These are phyloP conservation scores for Penicillium sp. DNA, from an alignment of 2,329 filamentous ascomycete genomes.

Conservation along the genomic window DNA sequence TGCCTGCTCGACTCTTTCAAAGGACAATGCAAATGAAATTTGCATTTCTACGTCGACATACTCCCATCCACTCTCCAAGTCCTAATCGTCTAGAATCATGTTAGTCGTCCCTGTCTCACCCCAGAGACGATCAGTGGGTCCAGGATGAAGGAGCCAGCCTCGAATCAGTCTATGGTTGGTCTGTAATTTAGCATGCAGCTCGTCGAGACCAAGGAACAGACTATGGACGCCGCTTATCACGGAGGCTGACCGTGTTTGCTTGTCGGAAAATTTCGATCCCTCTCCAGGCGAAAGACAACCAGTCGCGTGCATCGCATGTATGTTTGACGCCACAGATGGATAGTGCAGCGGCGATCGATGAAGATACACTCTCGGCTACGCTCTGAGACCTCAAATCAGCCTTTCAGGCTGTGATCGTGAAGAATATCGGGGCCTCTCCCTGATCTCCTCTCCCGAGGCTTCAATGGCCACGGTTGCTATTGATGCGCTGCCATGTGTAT, in stretches of 20 bases:
- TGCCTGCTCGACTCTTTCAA: no score
- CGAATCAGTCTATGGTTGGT: neutral
- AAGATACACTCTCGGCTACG: neutral
- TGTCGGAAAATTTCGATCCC: neutral
- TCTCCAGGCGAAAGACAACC: neutral
- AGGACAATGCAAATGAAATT: no score
- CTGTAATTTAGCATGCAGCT: neutral
- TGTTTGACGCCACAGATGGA: neutral
- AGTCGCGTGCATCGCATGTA: conserved; percentile 1
- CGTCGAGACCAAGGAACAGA: neutral
- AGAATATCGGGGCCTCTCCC: neutral
- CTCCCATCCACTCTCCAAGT: no score
- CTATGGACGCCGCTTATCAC: neutral
- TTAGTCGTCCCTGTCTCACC: conserved; percentile 4
- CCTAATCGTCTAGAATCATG: no score
- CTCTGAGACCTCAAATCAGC: conserved; percentile 2
- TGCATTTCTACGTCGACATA: no score
- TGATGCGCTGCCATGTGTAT: neutral
- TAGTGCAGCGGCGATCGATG: neutral
- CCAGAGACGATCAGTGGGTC: neutral
- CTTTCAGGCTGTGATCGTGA: neutral
- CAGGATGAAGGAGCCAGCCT: neutral
- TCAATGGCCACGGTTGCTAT: neutral
- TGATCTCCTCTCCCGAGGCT: neutral
- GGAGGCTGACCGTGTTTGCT: neutral